Evolutionary conservation across 169 alveolate genomes (phyloP).

Genomic region (Sarcocystis neurona): DNA sequence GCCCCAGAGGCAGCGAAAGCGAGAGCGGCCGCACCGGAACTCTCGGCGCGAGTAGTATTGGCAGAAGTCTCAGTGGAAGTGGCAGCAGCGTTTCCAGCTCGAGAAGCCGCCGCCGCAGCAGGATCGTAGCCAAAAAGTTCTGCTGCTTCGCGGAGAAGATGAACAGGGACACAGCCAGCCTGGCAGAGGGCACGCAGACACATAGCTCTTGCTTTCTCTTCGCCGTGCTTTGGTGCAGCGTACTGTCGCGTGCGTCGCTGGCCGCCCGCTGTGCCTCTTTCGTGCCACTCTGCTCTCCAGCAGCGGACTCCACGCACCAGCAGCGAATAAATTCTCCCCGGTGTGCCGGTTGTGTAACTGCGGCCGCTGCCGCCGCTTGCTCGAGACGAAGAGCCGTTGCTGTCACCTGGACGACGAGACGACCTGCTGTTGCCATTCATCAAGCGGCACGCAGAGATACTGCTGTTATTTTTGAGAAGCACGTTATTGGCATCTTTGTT

Average conservation of each 20-base stretch:
- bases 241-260: conserved; percentile 63
- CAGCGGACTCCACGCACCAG: conserved; percentile 63
- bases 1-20: too few relatives aligned
- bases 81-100: too few relatives aligned
- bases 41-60: too few relatives aligned
- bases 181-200: conserved; percentile 62
- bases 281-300: conserved; percentile 69
- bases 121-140: conserved; percentile 64
- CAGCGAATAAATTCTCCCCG: conserved; percentile 62
- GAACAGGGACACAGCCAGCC: conserved; percentile 60
- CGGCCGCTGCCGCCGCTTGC: too few relatives aligned
- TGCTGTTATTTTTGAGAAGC: too few relatives aligned
- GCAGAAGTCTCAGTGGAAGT: too few relatives aligned
- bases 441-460: too few relatives aligned
- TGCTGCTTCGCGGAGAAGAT: conserved; percentile 56
- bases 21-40: too few relatives aligned
- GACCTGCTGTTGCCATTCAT: too few relatives aligned
- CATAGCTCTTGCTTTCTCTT: conserved; percentile 54
- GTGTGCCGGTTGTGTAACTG: conserved; percentile 59
- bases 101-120: neutral
- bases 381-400: too few relatives aligned
- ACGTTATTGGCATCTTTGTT: too few relatives aligned
- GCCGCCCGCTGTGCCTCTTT: conserved; percentile 53
- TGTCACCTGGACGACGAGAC: too few relatives aligned
- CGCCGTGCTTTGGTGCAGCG: conserved; percentile 67